Evolutionary conservation across 495 filamentous ascomycete species (phyloP), one percentile per base, ranked within the genome.

Genomic region (Penicillium simplicissimum): DNA sequence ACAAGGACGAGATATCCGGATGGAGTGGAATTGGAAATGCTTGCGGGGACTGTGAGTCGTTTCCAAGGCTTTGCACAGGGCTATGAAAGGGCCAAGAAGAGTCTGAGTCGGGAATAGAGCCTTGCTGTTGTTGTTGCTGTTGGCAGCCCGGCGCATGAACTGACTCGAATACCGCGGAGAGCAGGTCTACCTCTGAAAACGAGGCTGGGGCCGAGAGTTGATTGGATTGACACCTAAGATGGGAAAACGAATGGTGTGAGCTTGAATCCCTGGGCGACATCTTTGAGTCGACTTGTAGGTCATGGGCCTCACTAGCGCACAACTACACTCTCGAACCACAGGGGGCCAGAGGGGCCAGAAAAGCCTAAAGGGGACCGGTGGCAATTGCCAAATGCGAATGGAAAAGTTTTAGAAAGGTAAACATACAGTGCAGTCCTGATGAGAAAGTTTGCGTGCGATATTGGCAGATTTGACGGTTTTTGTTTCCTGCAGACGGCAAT

Each of bases 211-310:
- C 55, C 15, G 60, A 47, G 35, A 65, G 59, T 17, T 42, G 53
- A 58, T 58, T 59, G 37, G 40, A 15, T 33, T 55, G 57, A 35
- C 63, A 52, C 49, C 69, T 72, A 60, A 25, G 38, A 33, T 61
- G 53, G 58, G 52, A 67, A 23, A 60, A 62, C 40, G 48, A 45
- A 57, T 68, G 31, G 53, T 64, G 65, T 70, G 65, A 72, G 69
- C 61, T 62, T 58, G 60, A 67, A 21, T 57, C 52, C 25, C 55
- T 48, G 56, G 56, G 52, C 34, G 62, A 70, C 69, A 72, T 70
- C 34, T 54, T 60, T 62, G 58, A 47, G 59, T 66, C 54, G 31
- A 33, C 28, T 58, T 60, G 58, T 64, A 58, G 57, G 62, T 55
- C 60, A 53, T 58, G 37, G 62, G 66, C 62, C 64, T 53, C 5